These are phyloP conservation scores for Megacollybia marginata DNA, from an alignment of 768 basidiomycete species.

Conservation along the genomic window DNA sequence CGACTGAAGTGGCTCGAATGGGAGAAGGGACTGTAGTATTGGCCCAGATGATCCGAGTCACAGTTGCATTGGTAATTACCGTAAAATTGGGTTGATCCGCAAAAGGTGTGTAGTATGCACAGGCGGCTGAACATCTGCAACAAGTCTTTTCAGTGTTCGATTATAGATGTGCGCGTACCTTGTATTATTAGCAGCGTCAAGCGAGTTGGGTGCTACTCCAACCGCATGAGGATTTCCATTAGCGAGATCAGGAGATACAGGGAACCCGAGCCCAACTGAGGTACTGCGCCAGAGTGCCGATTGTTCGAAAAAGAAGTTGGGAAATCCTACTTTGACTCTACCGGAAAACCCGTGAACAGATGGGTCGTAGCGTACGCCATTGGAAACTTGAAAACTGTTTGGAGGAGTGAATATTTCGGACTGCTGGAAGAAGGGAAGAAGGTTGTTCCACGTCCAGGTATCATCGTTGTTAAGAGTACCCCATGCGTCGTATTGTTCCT, in stretches of 20 bases:
- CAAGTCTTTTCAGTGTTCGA: background rate
- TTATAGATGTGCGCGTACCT: constrained; percentile 6
- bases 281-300: constrained; percentile 20
- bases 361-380: constrained; percentile 13
- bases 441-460: constrained; percentile 30
- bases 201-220: constrained; percentile 21
- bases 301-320: constrained; percentile 24
- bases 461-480: constrained; percentile 20
- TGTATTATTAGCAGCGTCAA: constrained; percentile 24
- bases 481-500: constrained; percentile 28
- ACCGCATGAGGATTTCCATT: constrained; percentile 20
- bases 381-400: constrained; percentile 17
- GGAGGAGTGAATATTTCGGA: constrained; percentile 27
- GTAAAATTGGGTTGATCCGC: constrained; percentile 36
- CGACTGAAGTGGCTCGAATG: constrained; percentile 33
- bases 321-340: constrained; percentile 24
- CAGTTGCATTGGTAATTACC: constrained; percentile 49
- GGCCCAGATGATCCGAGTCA: constrained; percentile 39
- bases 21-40: background rate
- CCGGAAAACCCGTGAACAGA: constrained; percentile 20
- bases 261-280: constrained; percentile 14
- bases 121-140: constrained; percentile 20
- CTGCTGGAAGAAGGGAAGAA: constrained; percentile 38
- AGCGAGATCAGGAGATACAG: constrained; percentile 16
- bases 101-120: constrained; percentile 25